Evolutionary conservation across 192 early-diverging fungal genomes (phyloP).

Genomic region (Diversispora epigaea): DNA sequence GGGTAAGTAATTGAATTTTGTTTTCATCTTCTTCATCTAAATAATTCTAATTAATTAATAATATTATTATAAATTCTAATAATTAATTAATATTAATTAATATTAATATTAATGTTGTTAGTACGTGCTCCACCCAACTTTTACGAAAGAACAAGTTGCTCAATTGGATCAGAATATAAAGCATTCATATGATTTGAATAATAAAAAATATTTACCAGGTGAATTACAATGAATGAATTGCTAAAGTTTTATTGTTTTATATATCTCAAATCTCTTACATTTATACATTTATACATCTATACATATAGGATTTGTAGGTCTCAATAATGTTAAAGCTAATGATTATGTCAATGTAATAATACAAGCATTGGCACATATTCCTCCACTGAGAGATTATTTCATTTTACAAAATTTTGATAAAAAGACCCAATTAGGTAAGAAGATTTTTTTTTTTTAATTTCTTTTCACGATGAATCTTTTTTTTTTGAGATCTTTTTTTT

Average conservation of each 20-base stretch:
- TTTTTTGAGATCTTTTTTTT: not conserved
- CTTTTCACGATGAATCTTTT: conserved; percentile 1
- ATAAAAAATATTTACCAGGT: conserved; percentile 84
- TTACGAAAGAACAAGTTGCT: conserved; percentile 64
- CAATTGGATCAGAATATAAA: conserved; percentile 61
- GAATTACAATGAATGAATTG: conserved; percentile 5
- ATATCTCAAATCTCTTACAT: not conserved
- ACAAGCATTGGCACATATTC: conserved; percentile 83
- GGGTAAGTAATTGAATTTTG: conserved; percentile 46
- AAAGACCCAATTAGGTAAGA: conserved; percentile 51
- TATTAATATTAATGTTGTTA: conserved; percentile 33
- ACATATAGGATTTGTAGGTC: conserved; percentile 78
- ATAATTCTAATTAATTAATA: not conserved
- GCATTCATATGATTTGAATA: conserved; percentile 77
- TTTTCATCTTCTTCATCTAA: not conserved
- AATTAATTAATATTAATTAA: not conserved
- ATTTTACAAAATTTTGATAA: conserved; percentile 61
- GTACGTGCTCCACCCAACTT: conserved; percentile 84
- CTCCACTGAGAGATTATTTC: conserved; percentile 81
- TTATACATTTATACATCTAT: not conserved
- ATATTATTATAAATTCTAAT: too few species aligned
- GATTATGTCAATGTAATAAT: conserved; percentile 93
- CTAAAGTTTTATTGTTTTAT: conserved; percentile 2
- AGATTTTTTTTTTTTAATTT: not conserved
- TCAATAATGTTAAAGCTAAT: conserved; percentile 94